Conservation (phyloP, 176 grass and related monocot species). For the Triticum dicoccoides region DNA sequence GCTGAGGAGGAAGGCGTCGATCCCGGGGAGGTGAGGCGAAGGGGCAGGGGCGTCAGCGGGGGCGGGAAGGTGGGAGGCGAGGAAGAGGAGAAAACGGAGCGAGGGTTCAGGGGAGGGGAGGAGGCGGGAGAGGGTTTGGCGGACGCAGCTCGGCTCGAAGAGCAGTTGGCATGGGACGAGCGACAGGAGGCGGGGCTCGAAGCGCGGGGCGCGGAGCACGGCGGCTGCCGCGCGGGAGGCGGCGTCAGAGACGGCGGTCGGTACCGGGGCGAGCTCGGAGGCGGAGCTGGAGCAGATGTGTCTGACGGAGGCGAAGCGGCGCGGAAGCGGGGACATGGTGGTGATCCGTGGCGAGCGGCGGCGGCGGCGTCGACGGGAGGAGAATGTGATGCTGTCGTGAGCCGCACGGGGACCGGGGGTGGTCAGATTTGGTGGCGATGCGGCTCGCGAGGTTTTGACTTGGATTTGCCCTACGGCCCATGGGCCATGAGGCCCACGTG, state of each 20-base stretch:
- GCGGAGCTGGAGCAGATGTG: slow-evolving; percentile 26
- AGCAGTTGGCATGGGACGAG: slow-evolving; percentile 44
- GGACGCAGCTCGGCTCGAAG: slow-evolving; percentile 51
- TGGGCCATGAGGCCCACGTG: neutral
- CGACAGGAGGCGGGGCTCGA: slow-evolving; percentile 36
- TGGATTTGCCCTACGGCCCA: neutral
- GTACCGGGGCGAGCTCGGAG: neutral
- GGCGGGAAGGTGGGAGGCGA: slow-evolving; percentile 38
- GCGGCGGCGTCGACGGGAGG: neutral
- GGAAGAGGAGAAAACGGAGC: slow-evolving; percentile 56
- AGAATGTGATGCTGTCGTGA: neutral
- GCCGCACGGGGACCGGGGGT: neutral
- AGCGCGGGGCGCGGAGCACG: slow-evolving; percentile 27
- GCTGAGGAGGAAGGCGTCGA: slow-evolving; percentile 39
- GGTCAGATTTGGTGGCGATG: neutral
- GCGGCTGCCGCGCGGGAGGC: slow-evolving; percentile 29
- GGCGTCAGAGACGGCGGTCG: slow-evolving; percentile 5
- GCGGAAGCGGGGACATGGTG: slow-evolving; percentile 20
- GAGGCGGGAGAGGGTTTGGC: slow-evolving; percentile 44
- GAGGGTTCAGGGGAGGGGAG: slow-evolving; percentile 30
- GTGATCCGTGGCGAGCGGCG: neutral
- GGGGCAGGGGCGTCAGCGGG: slow-evolving; percentile 19
- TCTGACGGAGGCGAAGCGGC: slow-evolving; percentile 19
- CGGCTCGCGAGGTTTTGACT: neutral
- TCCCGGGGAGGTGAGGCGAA: neutral